Evolutionary conservation across 768 basidiomycete genomes (phyloP), one percentile per base, ranked within the genome.

Genomic region (Pulveroboletus frians): DNA sequence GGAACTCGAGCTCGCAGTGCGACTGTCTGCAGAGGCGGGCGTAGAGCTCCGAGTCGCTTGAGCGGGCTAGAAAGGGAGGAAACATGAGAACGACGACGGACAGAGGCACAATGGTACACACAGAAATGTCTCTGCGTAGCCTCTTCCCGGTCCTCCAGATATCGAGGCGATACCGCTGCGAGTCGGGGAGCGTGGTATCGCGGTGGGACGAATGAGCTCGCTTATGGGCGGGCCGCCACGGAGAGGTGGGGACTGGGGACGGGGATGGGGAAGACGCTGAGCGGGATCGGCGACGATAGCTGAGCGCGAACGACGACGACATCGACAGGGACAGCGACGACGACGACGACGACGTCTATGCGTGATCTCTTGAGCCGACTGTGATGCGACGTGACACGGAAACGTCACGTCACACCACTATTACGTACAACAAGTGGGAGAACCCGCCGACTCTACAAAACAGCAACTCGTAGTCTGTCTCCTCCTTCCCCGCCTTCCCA

Each of bases 141-240:
- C 78, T 69, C 60, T 85, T 85, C 23, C 76, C 75, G 47, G 73
- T 72, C 51, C 76, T 68, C 75, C 77, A 79, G 23, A 67, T 59
- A 52, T 81, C 80, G 26, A 77, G 66, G 58, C 77, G 78, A 74
- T 75, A 77, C 63, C 71, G 78, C 47, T 73, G 73, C 6, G 72
- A 49, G 56, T 72, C 63, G 51, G 67, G 63, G 55, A 66, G 56
- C 39, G 66, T 63, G 29, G 61, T 61, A 49, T 65, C 60, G 40
- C 63, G 60, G 43, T 66, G 67, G 46, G 69, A 70, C n/a, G 75
- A 72, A 46, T 73, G 72, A 10, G 74, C 66, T 51, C 82, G 73
- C 60, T 84, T 84, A 44, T 68, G 66, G 4, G 79, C 67, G 29
- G 65, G 61, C 47, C 73, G 71, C 73, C 70, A 73, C 5, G 69